Evolutionary conservation across 2,329 filamentous ascomycete genomes (phyloP).

Genomic region (Fusarium secorum): DNA sequence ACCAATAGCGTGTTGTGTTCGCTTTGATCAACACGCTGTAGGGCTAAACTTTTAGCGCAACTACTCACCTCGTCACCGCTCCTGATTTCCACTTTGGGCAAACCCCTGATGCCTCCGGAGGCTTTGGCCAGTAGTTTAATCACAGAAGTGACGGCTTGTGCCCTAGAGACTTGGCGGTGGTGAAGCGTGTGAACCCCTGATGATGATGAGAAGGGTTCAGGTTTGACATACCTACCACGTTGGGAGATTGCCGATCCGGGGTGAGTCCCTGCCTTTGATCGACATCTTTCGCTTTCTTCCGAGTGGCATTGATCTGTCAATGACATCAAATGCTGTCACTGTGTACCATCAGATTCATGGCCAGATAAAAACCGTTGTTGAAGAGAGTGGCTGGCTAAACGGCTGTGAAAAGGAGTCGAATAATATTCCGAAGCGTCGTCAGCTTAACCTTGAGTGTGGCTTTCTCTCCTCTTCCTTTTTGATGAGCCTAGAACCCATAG

Average conservation of each 20-base stretch:
- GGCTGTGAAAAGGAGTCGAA: neutral
- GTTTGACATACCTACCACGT: slow-evolving; percentile 1
- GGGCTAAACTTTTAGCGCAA: slow-evolving; percentile 17
- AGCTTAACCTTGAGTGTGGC: neutral
- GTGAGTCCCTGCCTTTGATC: slow-evolving; percentile 9
- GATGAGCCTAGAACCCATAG: neutral
- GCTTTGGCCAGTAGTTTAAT: neutral
- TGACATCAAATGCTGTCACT: slow-evolving; percentile 9
- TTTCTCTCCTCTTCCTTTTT: neutral
- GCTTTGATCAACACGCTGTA: slow-evolving; percentile 6
- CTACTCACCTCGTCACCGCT: neutral
- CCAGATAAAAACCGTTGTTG: neutral
- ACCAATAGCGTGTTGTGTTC: slow-evolving; percentile 15
- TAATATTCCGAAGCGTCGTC: neutral
- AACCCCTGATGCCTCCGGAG: slow-evolving; percentile 7
- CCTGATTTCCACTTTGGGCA: slow-evolving; percentile 14
- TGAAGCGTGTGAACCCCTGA: neutral
- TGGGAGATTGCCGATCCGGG: slow-evolving; percentile 34
- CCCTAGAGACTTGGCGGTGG: neutral
- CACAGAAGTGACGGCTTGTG: neutral
- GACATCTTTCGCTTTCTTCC: slow-evolving; percentile 27
- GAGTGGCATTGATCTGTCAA: slow-evolving; percentile 1
- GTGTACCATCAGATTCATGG: neutral
- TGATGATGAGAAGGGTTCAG: neutral
- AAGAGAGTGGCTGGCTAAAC: neutral